Percentiles rank a stretch among this genome's conserved stretches.
Evolutionary conservation across 2,329 filamentous ascomycete genomes (phyloP).

Genomic region (Clonostachys rosea): DNA sequence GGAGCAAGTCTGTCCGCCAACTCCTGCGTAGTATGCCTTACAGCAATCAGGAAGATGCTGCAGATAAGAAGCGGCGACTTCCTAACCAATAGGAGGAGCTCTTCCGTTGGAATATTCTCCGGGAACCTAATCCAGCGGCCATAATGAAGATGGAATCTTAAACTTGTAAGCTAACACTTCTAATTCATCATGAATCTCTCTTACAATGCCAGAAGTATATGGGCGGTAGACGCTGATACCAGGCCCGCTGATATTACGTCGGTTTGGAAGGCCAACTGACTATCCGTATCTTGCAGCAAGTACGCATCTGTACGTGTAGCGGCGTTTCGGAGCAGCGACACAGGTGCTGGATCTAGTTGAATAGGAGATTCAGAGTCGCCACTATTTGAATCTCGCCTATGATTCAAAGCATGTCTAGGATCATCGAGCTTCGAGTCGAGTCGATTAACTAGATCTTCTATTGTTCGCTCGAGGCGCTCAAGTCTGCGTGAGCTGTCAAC

Average conservation of each 20-base stretch:
- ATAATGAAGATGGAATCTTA: constrained; percentile 16
- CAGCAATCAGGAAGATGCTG: constrained; percentile 15
- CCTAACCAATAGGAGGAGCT: constrained; percentile 4
- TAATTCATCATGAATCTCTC: neutral
- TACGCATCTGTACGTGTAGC: constrained; percentile 13
- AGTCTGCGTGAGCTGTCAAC: too few relatives aligned
- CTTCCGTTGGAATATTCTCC: constrained; percentile 5
- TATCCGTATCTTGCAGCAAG: constrained; percentile 3
- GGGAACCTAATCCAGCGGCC: constrained; percentile 17
- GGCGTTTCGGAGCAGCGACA: constrained; percentile 17
- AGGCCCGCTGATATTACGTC: constrained; percentile 14
- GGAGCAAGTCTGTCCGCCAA: constrained; percentile 13
- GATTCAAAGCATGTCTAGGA: neutral
- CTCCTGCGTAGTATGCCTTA: constrained; percentile 13
- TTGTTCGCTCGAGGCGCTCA: too few relatives aligned
- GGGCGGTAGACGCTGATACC: constrained; percentile 7
- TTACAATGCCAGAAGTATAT: constrained; percentile 11
- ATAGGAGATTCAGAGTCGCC: neutral
- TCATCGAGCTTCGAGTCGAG: constrained; percentile 2
- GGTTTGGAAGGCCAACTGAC: neutral
- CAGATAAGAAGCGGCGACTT: constrained; percentile 13
- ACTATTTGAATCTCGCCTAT: neutral
- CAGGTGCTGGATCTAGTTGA: constrained; percentile 9
- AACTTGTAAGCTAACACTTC: neutral
- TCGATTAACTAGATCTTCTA: neutral